Conservation (phyloP, 2,329 filamentous ascomycete species). For the Epichloe elymi region DNA sequence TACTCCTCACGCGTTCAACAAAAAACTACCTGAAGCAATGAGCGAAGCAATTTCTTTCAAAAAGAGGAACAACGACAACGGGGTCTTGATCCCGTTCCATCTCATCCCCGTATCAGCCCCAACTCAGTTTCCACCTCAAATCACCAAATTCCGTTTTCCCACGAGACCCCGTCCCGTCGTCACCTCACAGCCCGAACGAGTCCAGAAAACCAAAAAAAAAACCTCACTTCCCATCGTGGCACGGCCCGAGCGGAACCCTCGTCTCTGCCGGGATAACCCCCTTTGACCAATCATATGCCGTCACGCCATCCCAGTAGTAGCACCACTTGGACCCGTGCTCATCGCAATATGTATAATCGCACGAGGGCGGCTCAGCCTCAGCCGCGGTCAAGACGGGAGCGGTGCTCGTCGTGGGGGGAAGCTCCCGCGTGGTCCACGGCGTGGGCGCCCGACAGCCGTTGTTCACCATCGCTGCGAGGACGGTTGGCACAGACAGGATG, state of each 20-base stretch:
- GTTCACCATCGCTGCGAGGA: background rate
- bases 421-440: too few species aligned
- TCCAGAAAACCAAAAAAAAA: too few species aligned
- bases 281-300: constrained; percentile 20
- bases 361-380: constrained; percentile 10
- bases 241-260: constrained; percentile 18
- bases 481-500: too few species aligned
- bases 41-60: background rate
- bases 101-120: background rate
- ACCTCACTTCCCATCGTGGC: constrained; percentile 5
- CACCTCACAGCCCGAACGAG: too few species aligned
- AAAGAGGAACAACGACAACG: too few species aligned
- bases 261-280: constrained; percentile 24
- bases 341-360: constrained; percentile 24
- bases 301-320: constrained; percentile 26
- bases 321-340: constrained; percentile 20
- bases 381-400: background rate
- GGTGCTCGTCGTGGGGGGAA: background rate
- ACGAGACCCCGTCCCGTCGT: too few species aligned
- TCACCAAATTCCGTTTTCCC: too few species aligned
- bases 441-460: background rate
- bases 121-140: too few species aligned
- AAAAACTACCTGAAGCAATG: background rate
- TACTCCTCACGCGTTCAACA: background rate
- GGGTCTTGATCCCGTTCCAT: too few species aligned